Base-by-base conservation (phyloP, 257 asterid genomes). In the Lycium ferocissimum region DNA sequence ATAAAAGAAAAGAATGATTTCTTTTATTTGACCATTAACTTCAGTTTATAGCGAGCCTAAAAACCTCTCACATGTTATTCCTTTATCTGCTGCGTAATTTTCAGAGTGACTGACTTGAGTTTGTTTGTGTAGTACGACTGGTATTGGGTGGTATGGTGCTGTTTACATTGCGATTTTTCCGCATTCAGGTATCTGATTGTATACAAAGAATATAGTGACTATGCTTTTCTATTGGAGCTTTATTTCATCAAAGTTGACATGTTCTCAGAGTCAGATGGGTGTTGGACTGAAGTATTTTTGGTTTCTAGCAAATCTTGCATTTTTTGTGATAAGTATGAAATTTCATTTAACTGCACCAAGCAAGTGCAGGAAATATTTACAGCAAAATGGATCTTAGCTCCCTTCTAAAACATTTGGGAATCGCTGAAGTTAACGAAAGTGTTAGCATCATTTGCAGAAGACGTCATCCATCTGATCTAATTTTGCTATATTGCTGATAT, bases 101-200 rank as follows among this genome's bases (percentile, higher is more conserved):
- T 66, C 51, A 56, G 76, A 47, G 84, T 83, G 47, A 76, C 82
- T 76, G 63, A 76, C 33, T 78, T 20, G 20, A 59, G 58, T 86
- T 86, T 73, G 82, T 86, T 90, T 81, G 81, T 87, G 86, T 93
- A 96, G 99, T 93, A 87, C 98, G 98, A 75, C 85, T 95, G 93
- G 91, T 92, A 85, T 89, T 96, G 85, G 98, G 99, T 85, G 85
- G 89, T 92, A 85, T 93, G 85, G 87, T 91, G 80, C 87, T 96
- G 88, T 91, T 85, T 78, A 90, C 97, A 40, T 81, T 96, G 88
- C 95, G 98, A 51, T 92, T 93, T 87, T 92, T 95, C 79, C 97
- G 96, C 72, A 80, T 89, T 84, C 97, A 96, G 98, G 98, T 94
- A 88, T 45, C 82, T 58, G 9, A 12, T 80, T 81, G 12, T 75